Percentiles rank a stretch among this genome's conserved stretches.
Conservation (phyloP, 2,329 filamentous ascomycete genomes). For the Alternaria sp. region DNA sequence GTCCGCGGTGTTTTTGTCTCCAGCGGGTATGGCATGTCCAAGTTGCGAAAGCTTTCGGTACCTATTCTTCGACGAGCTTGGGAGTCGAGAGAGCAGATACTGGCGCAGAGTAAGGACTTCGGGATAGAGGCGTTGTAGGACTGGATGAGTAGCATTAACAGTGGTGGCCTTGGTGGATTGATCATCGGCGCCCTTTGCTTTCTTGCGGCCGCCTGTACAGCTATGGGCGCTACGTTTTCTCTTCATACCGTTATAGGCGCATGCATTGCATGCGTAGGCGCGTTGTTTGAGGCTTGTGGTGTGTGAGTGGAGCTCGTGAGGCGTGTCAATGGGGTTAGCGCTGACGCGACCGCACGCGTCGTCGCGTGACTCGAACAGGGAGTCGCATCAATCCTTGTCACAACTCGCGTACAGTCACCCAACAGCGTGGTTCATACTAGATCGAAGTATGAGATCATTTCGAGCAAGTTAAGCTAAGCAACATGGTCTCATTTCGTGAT, state of each 20-base stretch:
- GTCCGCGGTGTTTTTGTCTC: conserved; percentile 47
- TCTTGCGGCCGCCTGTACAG: conserved; percentile 30
- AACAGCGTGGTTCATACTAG: neutral
- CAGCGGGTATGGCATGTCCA: conserved; percentile 20
- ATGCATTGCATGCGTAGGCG: neutral
- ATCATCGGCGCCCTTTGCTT: conserved; percentile 25
- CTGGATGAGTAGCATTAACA: conserved; percentile 60
- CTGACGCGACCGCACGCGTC: conserved; percentile 1
- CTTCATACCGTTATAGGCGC: conserved; percentile 17
- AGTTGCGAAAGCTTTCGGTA: conserved; percentile 54
- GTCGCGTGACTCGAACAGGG: neutral
- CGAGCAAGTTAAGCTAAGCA: neutral
- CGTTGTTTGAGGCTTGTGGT: neutral
- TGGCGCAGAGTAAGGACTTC: conserved; percentile 71
- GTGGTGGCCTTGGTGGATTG: conserved; percentile 44
- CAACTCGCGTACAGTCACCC: neutral
- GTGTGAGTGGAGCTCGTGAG: neutral
- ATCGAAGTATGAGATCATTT: neutral
- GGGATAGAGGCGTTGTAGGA: conserved; percentile 73
- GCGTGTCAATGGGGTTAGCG: neutral
- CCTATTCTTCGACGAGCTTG: conserved; percentile 65
- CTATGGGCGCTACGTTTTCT: conserved; percentile 35
- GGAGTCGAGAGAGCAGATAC: conserved; percentile 71
- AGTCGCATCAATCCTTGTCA: neutral
- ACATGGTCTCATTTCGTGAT: neutral